Percentiles rank a stretch among this genome's conserved stretches.
Evolutionary conservation across 805 yeast species (phyloP).

Genomic region (Pichia occidentalis): DNA sequence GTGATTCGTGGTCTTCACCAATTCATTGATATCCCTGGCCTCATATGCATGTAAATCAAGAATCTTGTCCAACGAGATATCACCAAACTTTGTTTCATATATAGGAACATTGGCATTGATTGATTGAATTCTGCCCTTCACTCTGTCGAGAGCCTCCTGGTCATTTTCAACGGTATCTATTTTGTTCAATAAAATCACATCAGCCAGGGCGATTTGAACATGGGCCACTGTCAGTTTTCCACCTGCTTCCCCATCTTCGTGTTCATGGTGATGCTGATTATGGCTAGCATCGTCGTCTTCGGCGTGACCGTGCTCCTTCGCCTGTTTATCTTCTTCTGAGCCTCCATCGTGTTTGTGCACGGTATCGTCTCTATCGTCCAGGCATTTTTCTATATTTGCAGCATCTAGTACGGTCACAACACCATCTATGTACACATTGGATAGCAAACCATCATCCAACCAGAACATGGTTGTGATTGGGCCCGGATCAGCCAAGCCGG

Average conservation of each 20-base stretch:
- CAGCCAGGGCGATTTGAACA: constrained; percentile 86
- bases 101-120: constrained; percentile 71
- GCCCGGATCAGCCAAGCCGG: constrained; percentile 96
- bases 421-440: constrained; percentile 85
- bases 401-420: constrained; percentile 83
- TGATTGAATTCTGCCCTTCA: constrained; percentile 33
- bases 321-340: constrained; percentile 29
- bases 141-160: constrained; percentile 8
- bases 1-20: constrained; percentile 10
- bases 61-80: constrained; percentile 56
- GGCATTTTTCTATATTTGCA: constrained; percentile 54
- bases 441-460: constrained; percentile 84
- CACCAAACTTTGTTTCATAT: constrained; percentile 65
- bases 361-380: constrained; percentile 49
- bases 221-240: constrained; percentile 70
- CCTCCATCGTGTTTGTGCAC: constrained; percentile 56
- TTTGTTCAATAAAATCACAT: constrained; percentile 73
- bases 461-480: constrained; percentile 97
- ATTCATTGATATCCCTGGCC: constrained; percentile 24
- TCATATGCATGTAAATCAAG: constrained; percentile 80
- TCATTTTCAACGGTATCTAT: constrained; percentile 44
- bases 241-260: constrained; percentile 27
- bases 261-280: constrained; percentile 36
- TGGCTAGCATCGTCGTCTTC: too few relatives aligned
- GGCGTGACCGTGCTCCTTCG: too few relatives aligned